Evolutionary conservation across 2,329 filamentous ascomycete species (phyloP).

Genomic region (Coleophoma cylindrospora): DNA sequence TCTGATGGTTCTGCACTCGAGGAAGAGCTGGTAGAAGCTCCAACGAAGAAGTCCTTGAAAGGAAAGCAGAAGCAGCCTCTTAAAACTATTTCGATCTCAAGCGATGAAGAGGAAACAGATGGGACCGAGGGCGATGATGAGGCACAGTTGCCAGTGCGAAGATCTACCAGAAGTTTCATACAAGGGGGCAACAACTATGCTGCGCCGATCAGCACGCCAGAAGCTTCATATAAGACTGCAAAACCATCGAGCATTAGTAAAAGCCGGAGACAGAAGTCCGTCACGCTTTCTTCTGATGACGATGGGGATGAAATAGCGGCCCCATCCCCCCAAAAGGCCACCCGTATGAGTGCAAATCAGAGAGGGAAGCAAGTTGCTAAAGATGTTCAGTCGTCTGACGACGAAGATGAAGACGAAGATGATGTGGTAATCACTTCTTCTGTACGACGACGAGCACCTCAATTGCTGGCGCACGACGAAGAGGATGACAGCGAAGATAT

Average conservation of each 20-base stretch:
- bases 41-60: background rate
- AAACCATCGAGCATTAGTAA: background rate
- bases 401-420: background rate
- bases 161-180: background rate
- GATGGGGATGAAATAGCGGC: constrained; percentile 1
- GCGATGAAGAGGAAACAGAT: background rate
- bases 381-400: background rate
- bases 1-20: background rate
- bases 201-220: constrained; percentile 2
- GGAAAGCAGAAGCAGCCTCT: background rate
- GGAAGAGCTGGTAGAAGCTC: background rate
- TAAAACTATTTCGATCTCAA: background rate
- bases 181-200: constrained; percentile 1
- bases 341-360: background rate
- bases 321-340: too few species aligned
- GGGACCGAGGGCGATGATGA: background rate
- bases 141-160: constrained; percentile 1
- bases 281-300: constrained; percentile 3
- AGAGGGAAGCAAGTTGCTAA: background rate
- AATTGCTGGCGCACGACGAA: constrained; percentile 3
- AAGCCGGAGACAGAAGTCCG: background rate
- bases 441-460: background rate
- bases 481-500: constrained; percentile 7
- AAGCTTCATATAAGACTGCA: background rate
- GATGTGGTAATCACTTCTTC: background rate